phyloP scores from a whole-genome alignment of 148 eudicot species.

The Vaccinium darrowii region DNA sequence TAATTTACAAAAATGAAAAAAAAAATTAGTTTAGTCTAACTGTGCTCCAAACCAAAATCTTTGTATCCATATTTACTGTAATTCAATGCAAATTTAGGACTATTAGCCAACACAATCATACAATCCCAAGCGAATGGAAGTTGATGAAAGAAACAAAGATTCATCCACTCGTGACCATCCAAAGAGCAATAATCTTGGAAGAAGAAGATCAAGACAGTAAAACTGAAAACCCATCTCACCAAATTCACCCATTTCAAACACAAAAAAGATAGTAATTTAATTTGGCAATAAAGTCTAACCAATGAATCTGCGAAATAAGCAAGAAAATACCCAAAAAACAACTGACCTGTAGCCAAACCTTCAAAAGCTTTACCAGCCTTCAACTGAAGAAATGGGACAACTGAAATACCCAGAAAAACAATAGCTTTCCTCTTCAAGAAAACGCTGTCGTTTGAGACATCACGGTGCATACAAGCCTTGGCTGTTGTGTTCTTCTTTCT shows the following conservation, averaged over 20 bases:
- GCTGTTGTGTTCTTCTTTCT: constrained; percentile 27
- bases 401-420: constrained; percentile 57
- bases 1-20: no score
- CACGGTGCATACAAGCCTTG: constrained; percentile 39
- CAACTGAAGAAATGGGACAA: constrained; percentile 53
- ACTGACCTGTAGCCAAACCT: constrained; percentile 44
- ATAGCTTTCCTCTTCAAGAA: constrained; percentile 50
- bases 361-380: constrained; percentile 33
- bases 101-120: not conserved
- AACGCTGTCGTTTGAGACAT: constrained; percentile 27
- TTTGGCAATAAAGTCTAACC: not conserved
- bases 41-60: not conserved
- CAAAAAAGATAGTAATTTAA: not conserved
- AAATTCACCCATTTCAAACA: not conserved
- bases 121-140: not conserved
- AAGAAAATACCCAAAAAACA: constrained; percentile 12
- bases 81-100: not conserved
- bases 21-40: not conserved
- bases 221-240: constrained; percentile 12
- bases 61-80: not conserved
- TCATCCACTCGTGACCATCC: not conserved
- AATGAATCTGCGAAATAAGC: constrained; percentile 2
- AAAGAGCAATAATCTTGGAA: not conserved
- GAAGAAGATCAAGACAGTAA: not conserved
- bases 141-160: not conserved